Evolutionary conservation across 2,329 filamentous ascomycete genomes (phyloP).

Genomic region (Venturia effusa): DNA sequence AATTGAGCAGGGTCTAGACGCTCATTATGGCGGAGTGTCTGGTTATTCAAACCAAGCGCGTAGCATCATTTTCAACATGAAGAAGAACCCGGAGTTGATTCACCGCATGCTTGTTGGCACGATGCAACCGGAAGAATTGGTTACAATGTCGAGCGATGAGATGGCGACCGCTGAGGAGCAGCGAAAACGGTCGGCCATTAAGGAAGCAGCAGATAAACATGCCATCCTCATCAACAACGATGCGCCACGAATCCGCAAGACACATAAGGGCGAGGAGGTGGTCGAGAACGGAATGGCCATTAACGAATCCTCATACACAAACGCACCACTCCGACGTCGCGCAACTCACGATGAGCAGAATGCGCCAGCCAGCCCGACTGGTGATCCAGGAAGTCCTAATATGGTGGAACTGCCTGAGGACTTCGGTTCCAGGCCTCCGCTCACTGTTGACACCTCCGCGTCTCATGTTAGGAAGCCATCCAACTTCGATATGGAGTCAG

Average conservation of each 20-base stretch:
- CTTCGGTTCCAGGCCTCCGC: conserved; percentile 18
- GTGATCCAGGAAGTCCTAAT: neutral
- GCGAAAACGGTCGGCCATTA: conserved; percentile 63
- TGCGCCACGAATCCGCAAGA: conserved; percentile 71
- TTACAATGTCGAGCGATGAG: conserved; percentile 81
- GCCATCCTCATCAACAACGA: conserved; percentile 66
- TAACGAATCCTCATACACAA: conserved; percentile 15
- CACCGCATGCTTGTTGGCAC: conserved; percentile 62
- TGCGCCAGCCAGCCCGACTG: conserved; percentile 13
- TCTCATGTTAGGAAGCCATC: conserved; percentile 23
- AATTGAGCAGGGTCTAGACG: conserved; percentile 61
- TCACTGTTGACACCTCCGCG: conserved; percentile 25
- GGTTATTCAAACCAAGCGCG: conserved; percentile 57
- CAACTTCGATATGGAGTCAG: conserved; percentile 52
- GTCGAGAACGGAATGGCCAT: conserved; percentile 57
- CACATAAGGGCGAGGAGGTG: conserved; percentile 90
- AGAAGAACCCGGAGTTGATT: conserved; percentile 72
- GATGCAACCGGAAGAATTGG: conserved; percentile 63
- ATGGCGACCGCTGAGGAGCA: conserved; percentile 89
- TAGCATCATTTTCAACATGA: conserved; percentile 74
- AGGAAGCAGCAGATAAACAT: conserved; percentile 68
- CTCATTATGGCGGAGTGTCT: conserved; percentile 44
- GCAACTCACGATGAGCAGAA: conserved; percentile 8
- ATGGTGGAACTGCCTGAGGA: conserved; percentile 26
- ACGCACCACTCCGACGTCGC: conserved; percentile 9